phyloP scores from a whole-genome alignment of 2,329 filamentous ascomycete species.

The Alternaria sp. region DNA sequence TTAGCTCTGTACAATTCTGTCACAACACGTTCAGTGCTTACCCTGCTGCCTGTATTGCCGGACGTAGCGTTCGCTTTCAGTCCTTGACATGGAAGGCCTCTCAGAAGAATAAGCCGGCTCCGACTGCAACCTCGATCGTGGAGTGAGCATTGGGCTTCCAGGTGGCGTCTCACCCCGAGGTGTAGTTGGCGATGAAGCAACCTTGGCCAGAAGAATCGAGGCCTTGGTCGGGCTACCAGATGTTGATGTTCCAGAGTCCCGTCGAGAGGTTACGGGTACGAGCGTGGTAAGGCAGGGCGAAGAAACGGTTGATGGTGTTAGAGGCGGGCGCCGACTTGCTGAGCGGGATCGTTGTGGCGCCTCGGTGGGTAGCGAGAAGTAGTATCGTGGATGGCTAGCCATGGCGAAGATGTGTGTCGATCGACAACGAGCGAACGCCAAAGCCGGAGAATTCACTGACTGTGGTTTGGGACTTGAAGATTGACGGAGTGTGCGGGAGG shows the following conservation, averaged over 20 bases:
- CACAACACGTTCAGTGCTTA: constrained; percentile 31
- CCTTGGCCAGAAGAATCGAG: constrained; percentile 55
- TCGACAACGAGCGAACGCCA: constrained; percentile 19
- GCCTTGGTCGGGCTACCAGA: constrained; percentile 55
- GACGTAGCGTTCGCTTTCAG: constrained; percentile 51
- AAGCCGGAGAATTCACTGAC: constrained; percentile 26
- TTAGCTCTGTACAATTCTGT: constrained; percentile 25
- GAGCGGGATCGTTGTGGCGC: constrained; percentile 47
- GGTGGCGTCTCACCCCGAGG: constrained; percentile 49
- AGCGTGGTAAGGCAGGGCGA: constrained; percentile 56
- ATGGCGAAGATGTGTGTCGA: constrained; percentile 38
- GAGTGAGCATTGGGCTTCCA: constrained; percentile 42
- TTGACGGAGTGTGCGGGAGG: constrained; percentile 25
- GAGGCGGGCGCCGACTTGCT: constrained; percentile 54
- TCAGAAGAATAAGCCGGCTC: constrained; percentile 39
- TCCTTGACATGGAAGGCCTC: constrained; percentile 47
- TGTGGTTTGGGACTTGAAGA: constrained; percentile 28
- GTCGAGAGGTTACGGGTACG: constrained; percentile 51
- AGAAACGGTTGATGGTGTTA: constrained; percentile 57
- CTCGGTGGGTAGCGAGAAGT: constrained; percentile 51
- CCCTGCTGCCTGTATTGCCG: constrained; percentile 50
- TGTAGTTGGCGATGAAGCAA: constrained; percentile 54
- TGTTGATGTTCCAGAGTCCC: constrained; percentile 51
- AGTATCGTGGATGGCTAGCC: constrained; percentile 48
- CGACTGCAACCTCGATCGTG: constrained; percentile 40